These are phyloP conservation scores for Euptelea pleiosperma DNA, from an alignment of 164 flowering plant species.

Conservation along the genomic window DNA sequence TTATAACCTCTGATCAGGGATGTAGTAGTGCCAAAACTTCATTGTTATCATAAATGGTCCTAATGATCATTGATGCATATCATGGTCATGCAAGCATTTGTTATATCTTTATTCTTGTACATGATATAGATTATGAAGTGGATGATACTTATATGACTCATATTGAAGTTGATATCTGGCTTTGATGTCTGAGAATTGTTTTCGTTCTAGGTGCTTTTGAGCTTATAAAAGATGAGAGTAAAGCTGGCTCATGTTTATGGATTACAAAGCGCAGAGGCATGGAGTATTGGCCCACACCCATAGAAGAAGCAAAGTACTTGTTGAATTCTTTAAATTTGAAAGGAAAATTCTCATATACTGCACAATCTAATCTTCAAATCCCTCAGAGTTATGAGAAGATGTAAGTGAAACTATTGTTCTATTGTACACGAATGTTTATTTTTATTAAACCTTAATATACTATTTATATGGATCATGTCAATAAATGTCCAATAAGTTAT, in stretches of 20 bases:
- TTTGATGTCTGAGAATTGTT: neutral
- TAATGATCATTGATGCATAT: neutral
- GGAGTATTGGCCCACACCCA: slow-evolving; percentile 93
- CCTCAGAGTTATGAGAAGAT: slow-evolving; percentile 80
- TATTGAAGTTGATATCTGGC: neutral
- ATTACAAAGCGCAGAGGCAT: slow-evolving; percentile 82
- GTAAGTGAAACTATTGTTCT: slow-evolving; percentile 33
- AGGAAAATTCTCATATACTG: slow-evolving; percentile 27
- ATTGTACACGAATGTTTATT: neutral
- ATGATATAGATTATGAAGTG: neutral
- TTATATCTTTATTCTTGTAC: neutral
- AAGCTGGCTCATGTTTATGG: slow-evolving; percentile 94
- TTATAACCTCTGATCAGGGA: too few relatives aligned
- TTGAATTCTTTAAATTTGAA: slow-evolving; percentile 33
- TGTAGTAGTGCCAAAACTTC: too few relatives aligned
- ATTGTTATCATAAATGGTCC: too few relatives aligned
- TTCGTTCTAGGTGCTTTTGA: slow-evolving; percentile 71
- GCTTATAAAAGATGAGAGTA: slow-evolving; percentile 77
- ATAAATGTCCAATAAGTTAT: neutral
- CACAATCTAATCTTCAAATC: slow-evolving; percentile 32
- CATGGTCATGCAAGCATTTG: too few relatives aligned
- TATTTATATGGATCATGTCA: neutral
- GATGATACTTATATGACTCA: neutral
- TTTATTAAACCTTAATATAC: neutral
- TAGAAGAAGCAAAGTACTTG: slow-evolving; percentile 75